Base-by-base conservation (phyloP, 441 rosid species). In the Erodium chrysanthum region DNA sequence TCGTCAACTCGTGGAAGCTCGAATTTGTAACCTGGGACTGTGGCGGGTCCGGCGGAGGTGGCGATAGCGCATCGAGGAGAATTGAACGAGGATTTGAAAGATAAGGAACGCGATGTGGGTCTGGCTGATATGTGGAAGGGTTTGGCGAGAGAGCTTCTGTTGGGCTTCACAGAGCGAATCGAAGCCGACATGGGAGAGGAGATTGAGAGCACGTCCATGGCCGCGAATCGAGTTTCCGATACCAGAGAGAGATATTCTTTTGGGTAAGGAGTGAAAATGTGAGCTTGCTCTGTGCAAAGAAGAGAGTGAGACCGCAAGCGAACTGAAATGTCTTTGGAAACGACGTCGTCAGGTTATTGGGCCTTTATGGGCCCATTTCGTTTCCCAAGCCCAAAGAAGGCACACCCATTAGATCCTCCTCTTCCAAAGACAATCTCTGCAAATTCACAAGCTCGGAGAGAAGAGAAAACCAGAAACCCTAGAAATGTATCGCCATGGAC, bases 171-270 rank as follows among this genome's bases (percentile, higher is more conserved):
- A 22, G 79, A 75, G 14, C 71, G 71, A 37, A 71, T 65, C 2
- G 65, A 75, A n/a, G 84, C 79, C 50, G 80, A 40, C 25, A 77
- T 66, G 1, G 82, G 63, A 42, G 90, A 78, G 17, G 93, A 82
- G 58, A 83, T 77, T 7, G 87, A 84, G 60, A 88, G 85, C 78
- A 77, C 65, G 60, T 72, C 88, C 92, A 88, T 88, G 75, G 80
- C 48, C 60, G 60, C 60, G 10, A 54, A 7, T 31, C 22, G 23
- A 8, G 17, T 20, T 8, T 31, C 6, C 35, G 35, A 20, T 17
- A 20, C 60, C 23, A 54, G 23, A 54, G 22, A 54, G 8, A 9
- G 23, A 18, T 7, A 5, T 54, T 50, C 22, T 20, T 54, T 52
- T 7, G 59, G 59, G 23, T 52, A 52, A 52, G 22, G 59, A 52